phyloP scores from a whole-genome alignment of 108 stramenopile species.

The Nitzschia inconspicua region DNA sequence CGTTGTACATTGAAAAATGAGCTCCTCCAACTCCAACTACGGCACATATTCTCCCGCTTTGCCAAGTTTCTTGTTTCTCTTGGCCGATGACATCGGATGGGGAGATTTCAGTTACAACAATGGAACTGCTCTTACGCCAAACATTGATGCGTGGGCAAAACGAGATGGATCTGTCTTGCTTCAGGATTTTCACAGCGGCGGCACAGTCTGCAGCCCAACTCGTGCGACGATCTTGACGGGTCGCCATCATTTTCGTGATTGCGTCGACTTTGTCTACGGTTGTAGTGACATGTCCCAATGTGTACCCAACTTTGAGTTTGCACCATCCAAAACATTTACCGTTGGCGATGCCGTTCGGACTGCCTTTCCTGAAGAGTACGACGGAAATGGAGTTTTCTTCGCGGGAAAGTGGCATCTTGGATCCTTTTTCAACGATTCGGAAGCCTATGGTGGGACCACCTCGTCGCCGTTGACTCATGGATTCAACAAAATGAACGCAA shows the following conservation, averaged over 20 bases:
- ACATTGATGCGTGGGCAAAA: slow-evolving; percentile 33
- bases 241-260: slow-evolving; percentile 39
- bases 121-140: slow-evolving; percentile 34
- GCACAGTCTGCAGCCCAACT: slow-evolving; percentile 33
- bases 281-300: slow-evolving; percentile 21
- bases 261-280: slow-evolving; percentile 38
- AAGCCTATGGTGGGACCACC: slow-evolving; percentile 16
- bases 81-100: slow-evolving; percentile 47
- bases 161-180: slow-evolving; percentile 4
- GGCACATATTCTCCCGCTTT: slow-evolving; percentile 15
- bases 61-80: slow-evolving; percentile 33
- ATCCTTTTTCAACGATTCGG: slow-evolving; percentile 29
- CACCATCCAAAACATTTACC: slow-evolving; percentile 26
- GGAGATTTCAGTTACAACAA: slow-evolving; percentile 38
- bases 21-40: too few species aligned
- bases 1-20: too few species aligned
- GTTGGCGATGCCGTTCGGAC: slow-evolving; percentile 25
- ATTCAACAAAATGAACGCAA: slow-evolving; percentile 31
- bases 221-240: slow-evolving; percentile 37
- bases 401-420: slow-evolving; percentile 39
- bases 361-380: slow-evolving; percentile 12
- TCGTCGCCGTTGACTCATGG: slow-evolving; percentile 28
- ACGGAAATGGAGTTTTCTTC: slow-evolving; percentile 14
- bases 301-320: slow-evolving; percentile 24
- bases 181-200: slow-evolving; percentile 34